Evolutionary conservation across 1,284 basidiomycete species (phyloP), one percentile per base, ranked within the genome.

Genomic region (Moesziomyces globuligerus): DNA sequence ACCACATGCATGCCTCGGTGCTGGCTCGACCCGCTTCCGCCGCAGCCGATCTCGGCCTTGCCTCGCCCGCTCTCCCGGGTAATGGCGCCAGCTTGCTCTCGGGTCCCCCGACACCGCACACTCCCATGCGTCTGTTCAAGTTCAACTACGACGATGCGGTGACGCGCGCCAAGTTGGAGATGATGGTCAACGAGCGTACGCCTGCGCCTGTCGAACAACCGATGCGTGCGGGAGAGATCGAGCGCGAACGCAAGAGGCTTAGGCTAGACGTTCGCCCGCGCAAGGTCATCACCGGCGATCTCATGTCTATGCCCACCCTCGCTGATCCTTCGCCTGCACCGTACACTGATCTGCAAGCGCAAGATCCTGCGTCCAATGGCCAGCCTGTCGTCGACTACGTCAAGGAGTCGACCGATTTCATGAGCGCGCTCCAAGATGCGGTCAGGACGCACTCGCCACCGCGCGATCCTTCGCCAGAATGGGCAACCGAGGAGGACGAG

Each of bases 111-210:
- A 67, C 71, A 3, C 71, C 73, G 8, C 73, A 71, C 45, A 71
- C 74, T 4, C 75, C 75, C 8, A 68, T 77, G 65, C 73, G 75
- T 11, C 58, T 77, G 13, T 74, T 77, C 52, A 71, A 72, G 34
- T 60, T 75, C 48, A 53, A 66, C 43, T 69, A 74, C 34, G 75
- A 77, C 21, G 60, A 73, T 24, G 67, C 64, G 18, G 58, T 60
- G 8, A 68, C 70, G 13, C 57, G 65, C 8, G 75, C 62, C 18
- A 62, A 68, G 37, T 64, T 77, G 28, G 73, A 77, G 48, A 55
- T 64, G 53, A 72, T 77, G 53, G 73, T 75, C 41, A 72, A 71
- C 51, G 64, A 73, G 24, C 49, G 56, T 36, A 54, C 60, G 18
- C 48, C 70, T 20, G 43, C 55, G 24, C 29, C 56, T 23, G 24